A percentile compares a stretch with the other conserved stretches of the same genome.
Evolutionary conservation across 495 filamentous ascomycete species (phyloP).

Genomic region (Chlorociboria aeruginascens): DNA sequence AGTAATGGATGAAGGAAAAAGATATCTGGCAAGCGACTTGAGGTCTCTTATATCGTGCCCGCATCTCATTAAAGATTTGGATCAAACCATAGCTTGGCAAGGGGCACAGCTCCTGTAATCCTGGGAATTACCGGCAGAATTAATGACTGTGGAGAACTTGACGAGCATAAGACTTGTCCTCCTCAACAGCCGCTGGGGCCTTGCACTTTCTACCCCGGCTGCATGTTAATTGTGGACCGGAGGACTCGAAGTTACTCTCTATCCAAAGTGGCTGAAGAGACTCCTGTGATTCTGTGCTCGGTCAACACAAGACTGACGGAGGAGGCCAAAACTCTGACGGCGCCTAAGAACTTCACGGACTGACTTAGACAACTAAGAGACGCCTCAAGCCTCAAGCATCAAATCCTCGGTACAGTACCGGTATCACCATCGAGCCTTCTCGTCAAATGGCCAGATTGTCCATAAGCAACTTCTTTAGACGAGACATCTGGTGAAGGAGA

Average conservation of each 20-base stretch:
- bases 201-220: background rate
- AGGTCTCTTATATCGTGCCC: slow-evolving; percentile 10
- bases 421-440: background rate
- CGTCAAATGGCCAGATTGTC: background rate
- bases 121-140: slow-evolving; percentile 1
- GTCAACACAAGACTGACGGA: no score
- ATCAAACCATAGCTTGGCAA: slow-evolving; percentile 10
- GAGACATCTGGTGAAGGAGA: background rate
- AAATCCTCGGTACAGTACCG: no score
- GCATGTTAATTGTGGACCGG: background rate
- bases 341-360: no score
- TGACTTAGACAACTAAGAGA: background rate
- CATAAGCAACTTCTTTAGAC: background rate
- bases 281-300: no score
- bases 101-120: slow-evolving; percentile 9
- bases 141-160: slow-evolving; percentile 11
- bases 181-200: background rate
- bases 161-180: slow-evolving; percentile 9
- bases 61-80: background rate
- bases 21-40: background rate
- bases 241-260: background rate
- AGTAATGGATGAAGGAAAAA: slow-evolving; percentile 16
- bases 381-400: background rate
- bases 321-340: no score
- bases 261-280: background rate